These are phyloP conservation scores for Dichomitus squalens DNA, from an alignment of 1,284 basidiomycete genomes.

Conservation along the genomic window DNA sequence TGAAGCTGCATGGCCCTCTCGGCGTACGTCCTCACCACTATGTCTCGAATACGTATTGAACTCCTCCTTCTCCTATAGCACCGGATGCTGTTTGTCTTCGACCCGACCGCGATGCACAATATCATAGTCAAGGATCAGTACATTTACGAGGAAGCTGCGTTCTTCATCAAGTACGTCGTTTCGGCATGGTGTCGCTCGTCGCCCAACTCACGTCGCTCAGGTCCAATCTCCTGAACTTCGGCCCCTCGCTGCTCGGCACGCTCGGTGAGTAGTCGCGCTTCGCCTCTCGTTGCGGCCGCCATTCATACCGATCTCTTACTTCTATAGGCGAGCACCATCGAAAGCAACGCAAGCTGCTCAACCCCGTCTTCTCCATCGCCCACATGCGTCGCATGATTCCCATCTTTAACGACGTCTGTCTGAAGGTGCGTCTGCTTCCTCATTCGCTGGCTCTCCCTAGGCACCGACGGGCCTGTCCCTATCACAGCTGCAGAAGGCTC, in stretches of 20 bases:
- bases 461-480: too few relatives aligned
- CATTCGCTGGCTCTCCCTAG: too few relatives aligned
- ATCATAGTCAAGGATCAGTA: constrained; percentile 37
- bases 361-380: constrained; percentile 11
- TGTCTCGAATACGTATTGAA: not conserved
- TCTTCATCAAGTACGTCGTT: constrained; percentile 14
- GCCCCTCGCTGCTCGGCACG: constrained; percentile 8
- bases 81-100: constrained; percentile 26
- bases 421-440: not conserved
- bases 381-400: constrained; percentile 18
- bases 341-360: constrained; percentile 18
- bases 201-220: not conserved
- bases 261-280: not conserved
- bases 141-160: constrained; percentile 29
- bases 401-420: constrained; percentile 6
- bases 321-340: constrained; percentile 7
- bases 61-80: not conserved
- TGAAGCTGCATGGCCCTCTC: constrained; percentile 7
- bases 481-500: constrained; percentile 24
- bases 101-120: constrained; percentile 31
- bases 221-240: not conserved
- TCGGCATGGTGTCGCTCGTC: not conserved
- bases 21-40: not conserved
- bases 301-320: not conserved
- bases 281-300: too few relatives aligned